phyloP scores from a whole-genome alignment of 1,284 basidiomycete species.

The Sparassis latifolia region DNA sequence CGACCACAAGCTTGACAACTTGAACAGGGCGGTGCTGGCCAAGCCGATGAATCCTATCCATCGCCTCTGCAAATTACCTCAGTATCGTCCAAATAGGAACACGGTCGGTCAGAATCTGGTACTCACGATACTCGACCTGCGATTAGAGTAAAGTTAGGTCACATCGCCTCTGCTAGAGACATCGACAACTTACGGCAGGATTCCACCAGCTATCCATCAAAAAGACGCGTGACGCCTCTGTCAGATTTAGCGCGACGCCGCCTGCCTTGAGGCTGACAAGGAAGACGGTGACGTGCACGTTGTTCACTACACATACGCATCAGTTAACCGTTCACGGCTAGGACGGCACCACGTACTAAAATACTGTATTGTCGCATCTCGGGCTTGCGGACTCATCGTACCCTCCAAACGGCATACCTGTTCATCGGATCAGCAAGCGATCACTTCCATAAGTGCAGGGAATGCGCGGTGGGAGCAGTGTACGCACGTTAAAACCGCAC shows the following conservation, averaged over 20 bases:
- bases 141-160: background rate
- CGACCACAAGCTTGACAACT: constrained; percentile 91
- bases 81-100: background rate
- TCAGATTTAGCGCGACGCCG: constrained; percentile 90
- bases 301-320: constrained; percentile 62
- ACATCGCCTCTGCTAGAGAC: constrained; percentile 4
- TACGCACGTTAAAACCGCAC: constrained; percentile 78
- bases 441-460: background rate
- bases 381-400: constrained; percentile 93
- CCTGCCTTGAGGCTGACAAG: constrained; percentile 95
- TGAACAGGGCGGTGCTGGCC: constrained; percentile 91
- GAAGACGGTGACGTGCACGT: constrained; percentile 93
- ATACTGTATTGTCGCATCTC: constrained; percentile 91
- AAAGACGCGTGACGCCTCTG: constrained; percentile 91
- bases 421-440: constrained; percentile 9
- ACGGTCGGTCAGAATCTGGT: background rate
- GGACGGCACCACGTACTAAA: constrained; percentile 59
- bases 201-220: constrained; percentile 94
- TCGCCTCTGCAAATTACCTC: constrained; percentile 62
- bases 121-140: constrained; percentile 66
- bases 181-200: constrained; percentile 52
- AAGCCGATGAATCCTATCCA: constrained; percentile 92
- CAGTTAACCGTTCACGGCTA: constrained; percentile 2
- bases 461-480: no score
- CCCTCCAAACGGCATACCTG: constrained; percentile 94